Evolutionary conservation across 805 yeast genomes (phyloP), one percentile per base, ranked within the genome.

Genomic region (Kuraishia piskuri): DNA sequence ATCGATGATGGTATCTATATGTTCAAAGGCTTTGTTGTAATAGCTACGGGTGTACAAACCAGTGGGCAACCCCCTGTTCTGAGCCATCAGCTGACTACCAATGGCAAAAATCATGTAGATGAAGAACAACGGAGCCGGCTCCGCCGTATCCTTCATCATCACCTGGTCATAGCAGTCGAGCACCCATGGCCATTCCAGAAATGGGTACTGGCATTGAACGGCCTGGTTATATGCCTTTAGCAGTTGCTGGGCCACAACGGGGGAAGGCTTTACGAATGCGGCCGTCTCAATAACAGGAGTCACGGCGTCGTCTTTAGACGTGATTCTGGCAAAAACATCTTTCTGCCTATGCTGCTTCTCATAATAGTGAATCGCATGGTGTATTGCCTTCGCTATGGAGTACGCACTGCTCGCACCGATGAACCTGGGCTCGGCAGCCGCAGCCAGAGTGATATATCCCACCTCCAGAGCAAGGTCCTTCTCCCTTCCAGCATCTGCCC

Each of bases 201-300:
- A 69, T 2, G 72, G 72, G 51, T 69, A 69, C 52, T 68, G 71
- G 40, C 63, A 61, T 19, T 69, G 73, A n/a, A 65, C 69, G n/a
- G 61, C 56, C 31, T 57, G 57, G 50, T 61, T 56, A 51, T 67
- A 69, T 2, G 63, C 60, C 19, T 56, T 49, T 46, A 67, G 37
- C 22, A 45, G 23, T 12, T 45, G 47, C 22, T 45, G 47, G 14
- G 47, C 47, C 10, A 45, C 23, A 4, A 45, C 24, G 4, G 14
- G 24, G 17, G 24, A 45, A 45, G 24, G 48, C 24, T 45, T 45
- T 45, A 45, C 24, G n/a, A 45, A 22, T n/a, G 24, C 21, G 22
- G 23, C 17, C 3, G 24, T 45, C 48, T 45, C 48, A 22, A 45
- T 21, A 3, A 22, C 24, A 3, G 23, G 24, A 22, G 23, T 12